phyloP scores from a whole-genome alignment of 2,329 filamentous ascomycete genomes.

The Neonectria magnoliae region DNA sequence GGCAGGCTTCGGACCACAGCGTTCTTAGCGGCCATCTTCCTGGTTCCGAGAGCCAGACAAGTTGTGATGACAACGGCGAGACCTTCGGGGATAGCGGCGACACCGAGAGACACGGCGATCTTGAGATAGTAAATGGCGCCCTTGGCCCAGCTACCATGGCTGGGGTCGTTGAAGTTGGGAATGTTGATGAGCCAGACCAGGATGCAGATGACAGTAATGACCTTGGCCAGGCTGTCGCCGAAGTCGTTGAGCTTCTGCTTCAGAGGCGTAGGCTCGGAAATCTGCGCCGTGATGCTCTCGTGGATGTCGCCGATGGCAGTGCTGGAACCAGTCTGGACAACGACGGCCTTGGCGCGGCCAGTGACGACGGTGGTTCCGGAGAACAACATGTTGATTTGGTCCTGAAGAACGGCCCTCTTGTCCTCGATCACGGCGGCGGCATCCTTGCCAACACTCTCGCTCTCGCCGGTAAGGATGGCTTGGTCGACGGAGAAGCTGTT shows the following conservation, averaged over 20 bases:
- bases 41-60: conserved; percentile 92
- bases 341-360: conserved; percentile 89
- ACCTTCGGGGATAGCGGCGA: conserved; percentile 97
- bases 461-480: conserved; percentile 96
- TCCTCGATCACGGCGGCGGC: conserved; percentile 74
- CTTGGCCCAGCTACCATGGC: conserved; percentile 93
- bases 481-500: conserved; percentile 98
- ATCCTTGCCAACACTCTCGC: conserved; percentile 94
- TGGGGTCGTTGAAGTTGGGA: conserved; percentile 93
- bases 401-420: conserved; percentile 90
- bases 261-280: conserved; percentile 94
- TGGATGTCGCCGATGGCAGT: conserved; percentile 99
- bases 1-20: conserved; percentile 95
- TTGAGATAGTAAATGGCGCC: conserved; percentile 99
- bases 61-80: conserved; percentile 99
- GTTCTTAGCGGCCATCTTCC: conserved; percentile 99
- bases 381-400: conserved; percentile 97
- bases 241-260: conserved; percentile 99
- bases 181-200: conserved; percentile 99
- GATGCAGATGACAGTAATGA: conserved; percentile 96
- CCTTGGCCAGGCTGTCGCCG: conserved; percentile 94
- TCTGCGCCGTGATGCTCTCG: conserved; percentile 97
- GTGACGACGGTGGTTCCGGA: conserved; percentile 97
- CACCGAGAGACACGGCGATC: conserved; percentile 97
- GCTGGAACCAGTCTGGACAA: conserved; percentile 86